These are phyloP conservation scores for Verruconis gallopava DNA, from an alignment of 2,329 filamentous ascomycete species.

Conservation along the genomic window DNA sequence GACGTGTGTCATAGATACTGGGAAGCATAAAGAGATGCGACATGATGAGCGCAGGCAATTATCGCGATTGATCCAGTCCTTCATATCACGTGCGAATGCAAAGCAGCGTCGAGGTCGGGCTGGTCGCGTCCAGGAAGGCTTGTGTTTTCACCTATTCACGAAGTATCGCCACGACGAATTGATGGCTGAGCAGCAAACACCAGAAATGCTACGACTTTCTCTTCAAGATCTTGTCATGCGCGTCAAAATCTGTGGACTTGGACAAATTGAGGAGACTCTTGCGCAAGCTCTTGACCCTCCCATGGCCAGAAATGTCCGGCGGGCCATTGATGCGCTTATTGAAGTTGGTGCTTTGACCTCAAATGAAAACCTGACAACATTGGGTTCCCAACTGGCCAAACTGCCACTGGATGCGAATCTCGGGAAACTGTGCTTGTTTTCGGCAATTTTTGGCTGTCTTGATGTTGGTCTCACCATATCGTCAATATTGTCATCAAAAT, in stretches of 20 bases:
- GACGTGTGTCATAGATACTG: constrained; percentile 90
- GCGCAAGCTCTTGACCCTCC: constrained; percentile 82
- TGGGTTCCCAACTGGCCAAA: constrained; percentile 77
- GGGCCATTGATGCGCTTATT: constrained; percentile 82
- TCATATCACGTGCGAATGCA: constrained; percentile 89
- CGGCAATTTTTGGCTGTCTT: constrained; percentile 76
- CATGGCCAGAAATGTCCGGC: constrained; percentile 79
- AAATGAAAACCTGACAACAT: constrained; percentile 69
- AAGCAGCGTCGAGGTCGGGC: constrained; percentile 90
- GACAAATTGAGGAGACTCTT: constrained; percentile 81
- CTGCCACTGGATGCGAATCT: constrained; percentile 88
- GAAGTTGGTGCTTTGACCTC: constrained; percentile 82
- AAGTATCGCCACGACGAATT: constrained; percentile 71
- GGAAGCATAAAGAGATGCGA: constrained; percentile 94
- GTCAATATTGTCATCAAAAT: constrained; percentile 87
- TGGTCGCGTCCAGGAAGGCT: constrained; percentile 84
- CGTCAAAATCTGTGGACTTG: constrained; percentile 94
- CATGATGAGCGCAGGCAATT: constrained; percentile 90
- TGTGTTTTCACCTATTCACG: constrained; percentile 95
- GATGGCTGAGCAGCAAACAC: constrained; percentile 86
- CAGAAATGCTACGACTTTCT: constrained; percentile 88
- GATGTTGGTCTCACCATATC: constrained; percentile 88
- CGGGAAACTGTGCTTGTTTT: constrained; percentile 81
- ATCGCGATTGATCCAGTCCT: constrained; percentile 81
- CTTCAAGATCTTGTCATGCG: constrained; percentile 90